phyloP scores from a whole-genome alignment of 139 green algal genomes.

The Coelastrella sp. region DNA sequence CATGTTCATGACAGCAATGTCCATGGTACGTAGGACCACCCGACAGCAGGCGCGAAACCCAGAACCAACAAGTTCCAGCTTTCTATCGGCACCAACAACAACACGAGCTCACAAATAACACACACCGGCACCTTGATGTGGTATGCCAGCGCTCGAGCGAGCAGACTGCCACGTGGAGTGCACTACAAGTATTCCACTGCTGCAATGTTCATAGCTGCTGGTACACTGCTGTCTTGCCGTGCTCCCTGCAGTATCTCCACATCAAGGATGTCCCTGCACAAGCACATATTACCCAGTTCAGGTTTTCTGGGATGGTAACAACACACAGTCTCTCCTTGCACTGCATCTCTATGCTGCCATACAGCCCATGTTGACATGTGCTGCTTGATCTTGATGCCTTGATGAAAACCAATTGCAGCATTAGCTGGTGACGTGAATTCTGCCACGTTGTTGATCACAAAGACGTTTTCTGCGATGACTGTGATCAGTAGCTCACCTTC shows the following conservation, averaged over 20 bases:
- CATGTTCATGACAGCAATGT: no score
- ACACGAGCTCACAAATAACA: no score
- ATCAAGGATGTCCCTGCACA: conserved; percentile 33
- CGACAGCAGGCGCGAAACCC: no score
- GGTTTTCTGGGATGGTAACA: neutral
- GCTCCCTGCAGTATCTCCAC: conserved; percentile 35
- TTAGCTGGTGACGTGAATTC: neutral
- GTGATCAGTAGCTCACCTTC: conserved; percentile 23
- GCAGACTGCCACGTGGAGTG: neutral
- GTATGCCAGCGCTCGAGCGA: neutral
- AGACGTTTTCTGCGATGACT: neutral
- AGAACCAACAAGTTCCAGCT: no score
- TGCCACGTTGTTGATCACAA: no score
- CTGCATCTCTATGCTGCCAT: no score
- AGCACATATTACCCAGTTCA: neutral
- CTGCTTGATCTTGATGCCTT: no score
- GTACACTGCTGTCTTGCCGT: conserved; percentile 19
- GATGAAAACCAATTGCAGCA: neutral
- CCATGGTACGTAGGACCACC: no score
- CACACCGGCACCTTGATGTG: neutral
- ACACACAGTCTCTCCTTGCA: neutral
- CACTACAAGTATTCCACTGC: conserved; percentile 22
- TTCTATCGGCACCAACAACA: no score
- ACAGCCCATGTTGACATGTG: no score
- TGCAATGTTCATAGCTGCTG: conserved; percentile 30